These are phyloP conservation scores for Curvularia eragrostidis DNA, from an alignment of 2,329 filamentous ascomycete species.

Conservation along the genomic window DNA sequence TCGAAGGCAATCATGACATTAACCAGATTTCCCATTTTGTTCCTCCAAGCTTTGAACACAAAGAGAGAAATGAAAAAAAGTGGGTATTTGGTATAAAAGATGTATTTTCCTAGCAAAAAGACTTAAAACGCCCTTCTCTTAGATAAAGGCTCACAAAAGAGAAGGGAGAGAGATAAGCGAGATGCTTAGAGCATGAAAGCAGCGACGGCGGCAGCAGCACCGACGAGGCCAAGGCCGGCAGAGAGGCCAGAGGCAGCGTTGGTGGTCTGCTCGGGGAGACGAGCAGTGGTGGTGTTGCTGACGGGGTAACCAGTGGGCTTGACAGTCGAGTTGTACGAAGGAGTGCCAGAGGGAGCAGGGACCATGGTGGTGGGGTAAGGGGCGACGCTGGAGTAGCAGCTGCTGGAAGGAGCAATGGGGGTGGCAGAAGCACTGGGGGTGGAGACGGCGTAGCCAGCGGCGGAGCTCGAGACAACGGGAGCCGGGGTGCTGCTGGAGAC, in stretches of 20 bases:
- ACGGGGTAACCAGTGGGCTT: slow-evolving; percentile 45
- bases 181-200: slow-evolving; percentile 50
- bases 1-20: slow-evolving; percentile 4
- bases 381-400: slow-evolving; percentile 3
- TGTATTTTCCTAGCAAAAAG: background rate
- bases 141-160: no score
- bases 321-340: slow-evolving; percentile 32
- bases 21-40: background rate
- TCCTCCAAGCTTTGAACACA: background rate
- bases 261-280: slow-evolving; percentile 40
- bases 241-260: slow-evolving; percentile 40
- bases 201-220: slow-evolving; percentile 49
- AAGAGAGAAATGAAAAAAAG: background rate
- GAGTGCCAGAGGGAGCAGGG: slow-evolving; percentile 9
- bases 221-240: slow-evolving; percentile 50
- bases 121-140: no score
- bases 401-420: background rate
- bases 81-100: background rate
- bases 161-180: slow-evolving; percentile 3
- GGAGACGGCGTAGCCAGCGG: no score
- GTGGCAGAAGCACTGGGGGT: slow-evolving; percentile 16
- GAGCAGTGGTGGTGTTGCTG: slow-evolving; percentile 31
- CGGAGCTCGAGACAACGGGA: slow-evolving; percentile 22
- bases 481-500: slow-evolving; percentile 5
- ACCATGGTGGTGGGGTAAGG: slow-evolving; percentile 24